phyloP scores from a whole-genome alignment of 2,329 filamentous ascomycete genomes.

The Coniochaeta ligniaria region DNA sequence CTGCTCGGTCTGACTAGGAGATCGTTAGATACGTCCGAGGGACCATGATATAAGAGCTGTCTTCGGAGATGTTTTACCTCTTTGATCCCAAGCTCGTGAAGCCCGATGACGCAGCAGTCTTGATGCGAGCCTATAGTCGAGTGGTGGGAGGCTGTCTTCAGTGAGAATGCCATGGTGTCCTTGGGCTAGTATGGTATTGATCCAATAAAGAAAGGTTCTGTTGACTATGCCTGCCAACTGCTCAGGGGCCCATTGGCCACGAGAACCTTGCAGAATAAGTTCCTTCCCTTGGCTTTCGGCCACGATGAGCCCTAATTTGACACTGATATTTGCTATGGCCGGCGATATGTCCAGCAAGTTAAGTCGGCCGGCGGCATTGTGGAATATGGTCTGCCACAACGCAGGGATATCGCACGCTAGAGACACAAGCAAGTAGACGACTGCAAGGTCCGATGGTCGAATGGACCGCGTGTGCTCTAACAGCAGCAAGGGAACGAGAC shows the following conservation, averaged over 20 bases:
- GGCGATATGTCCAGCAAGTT: background rate
- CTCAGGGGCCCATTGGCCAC: no score
- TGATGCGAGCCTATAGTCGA: background rate
- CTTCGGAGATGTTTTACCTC: no score
- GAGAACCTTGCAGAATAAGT: background rate
- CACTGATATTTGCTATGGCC: background rate
- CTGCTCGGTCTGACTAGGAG: background rate
- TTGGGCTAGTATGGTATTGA: background rate
- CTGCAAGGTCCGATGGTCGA: background rate
- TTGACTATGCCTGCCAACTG: background rate
- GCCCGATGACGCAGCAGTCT: no score
- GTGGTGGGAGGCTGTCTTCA: background rate
- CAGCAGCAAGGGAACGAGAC: no score
- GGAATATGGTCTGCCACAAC: background rate
- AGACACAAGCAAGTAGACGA: background rate
- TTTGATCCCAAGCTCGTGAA: no score
- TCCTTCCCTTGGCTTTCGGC: background rate
- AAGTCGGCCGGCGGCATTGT: background rate
- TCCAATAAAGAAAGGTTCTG: background rate
- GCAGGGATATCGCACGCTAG: background rate
- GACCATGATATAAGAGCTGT: no score
- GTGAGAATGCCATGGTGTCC: background rate
- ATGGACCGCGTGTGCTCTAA: background rate
- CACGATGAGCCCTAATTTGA: background rate
- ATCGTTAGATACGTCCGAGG: background rate